Evolutionary conservation across 768 basidiomycete species (phyloP).

Genomic region (Coprinopsis cinerea): DNA sequence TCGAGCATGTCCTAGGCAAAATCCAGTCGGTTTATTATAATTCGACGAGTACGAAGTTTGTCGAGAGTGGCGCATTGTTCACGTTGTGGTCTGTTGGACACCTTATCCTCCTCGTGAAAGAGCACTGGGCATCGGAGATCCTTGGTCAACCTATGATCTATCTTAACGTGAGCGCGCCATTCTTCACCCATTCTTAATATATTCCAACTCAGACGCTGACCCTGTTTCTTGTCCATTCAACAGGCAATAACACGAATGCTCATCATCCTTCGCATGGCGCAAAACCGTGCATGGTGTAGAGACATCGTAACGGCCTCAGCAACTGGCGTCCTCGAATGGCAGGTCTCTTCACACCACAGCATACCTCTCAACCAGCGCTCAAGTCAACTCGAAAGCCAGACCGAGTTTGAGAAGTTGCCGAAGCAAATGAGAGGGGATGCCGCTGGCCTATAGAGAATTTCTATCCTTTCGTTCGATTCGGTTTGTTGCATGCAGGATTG

Average conservation of each 20-base stretch:
- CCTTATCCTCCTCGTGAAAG: conserved; percentile 20
- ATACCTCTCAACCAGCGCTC: conserved; percentile 15
- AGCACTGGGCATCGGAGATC: conserved; percentile 22
- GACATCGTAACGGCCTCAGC: conserved; percentile 28
- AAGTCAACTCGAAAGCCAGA: neutral
- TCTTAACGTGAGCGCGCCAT: conserved; percentile 27
- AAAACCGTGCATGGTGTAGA: conserved; percentile 33
- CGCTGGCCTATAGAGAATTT: neutral
- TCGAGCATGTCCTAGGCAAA: conserved; percentile 29
- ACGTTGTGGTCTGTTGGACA: conserved; percentile 28
- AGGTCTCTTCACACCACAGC: conserved; percentile 30
- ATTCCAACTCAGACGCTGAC: neutral
- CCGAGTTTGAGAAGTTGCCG: conserved; percentile 2
- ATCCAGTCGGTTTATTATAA: conserved; percentile 34
- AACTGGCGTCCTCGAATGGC: conserved; percentile 32
- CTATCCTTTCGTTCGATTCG: neutral
- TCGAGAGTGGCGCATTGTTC: conserved; percentile 36
- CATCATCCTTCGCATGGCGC: conserved; percentile 34
- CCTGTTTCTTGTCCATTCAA: neutral
- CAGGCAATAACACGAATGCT: conserved; percentile 34
- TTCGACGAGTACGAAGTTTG: conserved; percentile 27
- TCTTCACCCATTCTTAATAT: neutral
- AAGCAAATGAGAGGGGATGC: conserved; percentile 4
- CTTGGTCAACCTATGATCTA: conserved; percentile 28
- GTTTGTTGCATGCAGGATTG: neutral